These are phyloP conservation scores for Saccharomyces pastorianus DNA, from an alignment of 1,139 yeast genomes.

Conservation along the genomic window DNA sequence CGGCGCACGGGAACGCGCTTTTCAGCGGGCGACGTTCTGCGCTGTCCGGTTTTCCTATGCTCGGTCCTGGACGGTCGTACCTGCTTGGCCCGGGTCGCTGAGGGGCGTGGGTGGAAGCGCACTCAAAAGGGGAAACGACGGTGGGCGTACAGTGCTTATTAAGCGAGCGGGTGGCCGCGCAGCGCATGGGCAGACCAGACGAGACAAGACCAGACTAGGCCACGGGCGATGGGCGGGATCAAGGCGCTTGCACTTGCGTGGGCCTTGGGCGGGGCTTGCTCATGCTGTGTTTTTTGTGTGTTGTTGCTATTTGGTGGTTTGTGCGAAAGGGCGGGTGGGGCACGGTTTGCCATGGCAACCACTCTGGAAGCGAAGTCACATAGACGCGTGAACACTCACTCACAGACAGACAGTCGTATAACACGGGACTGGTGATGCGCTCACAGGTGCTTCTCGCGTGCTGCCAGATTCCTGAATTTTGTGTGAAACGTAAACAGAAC, in stretches of 20 bases:
- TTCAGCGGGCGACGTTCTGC: background rate
- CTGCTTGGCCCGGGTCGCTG: background rate
- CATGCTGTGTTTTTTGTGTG: background rate
- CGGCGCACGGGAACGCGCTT: background rate
- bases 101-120: background rate
- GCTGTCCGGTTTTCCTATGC: background rate
- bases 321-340: background rate
- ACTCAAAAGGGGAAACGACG: background rate
- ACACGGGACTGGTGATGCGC: background rate
- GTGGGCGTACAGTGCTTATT: background rate
- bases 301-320: background rate
- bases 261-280: background rate
- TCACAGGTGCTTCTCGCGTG: background rate
- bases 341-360: slow-evolving; percentile 3
- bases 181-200: background rate
- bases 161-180: background rate
- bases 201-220: no score
- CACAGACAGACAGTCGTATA: background rate
- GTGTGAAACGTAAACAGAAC: background rate
- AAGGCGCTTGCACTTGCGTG: no score
- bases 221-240: background rate
- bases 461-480: background rate
- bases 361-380: background rate
- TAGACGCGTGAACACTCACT: background rate
- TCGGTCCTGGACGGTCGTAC: background rate